A percentile compares a stretch with the other conserved stretches of the same genome.
These are phyloP conservation scores for Clarireedia monteithiana DNA, from an alignment of 2,329 filamentous ascomycete species.

Conservation along the genomic window DNA sequence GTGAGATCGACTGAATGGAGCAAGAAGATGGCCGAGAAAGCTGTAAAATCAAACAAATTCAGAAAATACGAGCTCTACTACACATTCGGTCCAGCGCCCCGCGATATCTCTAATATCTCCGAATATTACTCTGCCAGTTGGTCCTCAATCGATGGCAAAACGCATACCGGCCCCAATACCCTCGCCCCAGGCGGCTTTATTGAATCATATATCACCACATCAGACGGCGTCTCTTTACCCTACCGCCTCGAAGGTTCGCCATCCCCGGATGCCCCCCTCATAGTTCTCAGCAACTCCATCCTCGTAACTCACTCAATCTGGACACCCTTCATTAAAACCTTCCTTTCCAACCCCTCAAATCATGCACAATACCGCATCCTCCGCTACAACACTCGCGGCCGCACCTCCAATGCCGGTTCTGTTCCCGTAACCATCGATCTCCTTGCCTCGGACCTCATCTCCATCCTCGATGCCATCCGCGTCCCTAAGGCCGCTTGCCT, in stretches of 20 bases:
- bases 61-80: constrained; percentile 68
- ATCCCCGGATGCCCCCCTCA: constrained; percentile 57
- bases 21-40: constrained; percentile 48
- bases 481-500: constrained; percentile 58
- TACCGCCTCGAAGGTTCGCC: constrained; percentile 70
- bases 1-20: constrained; percentile 56
- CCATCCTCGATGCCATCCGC: constrained; percentile 60
- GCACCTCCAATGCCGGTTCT: constrained; percentile 14
- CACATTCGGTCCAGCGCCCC: constrained; percentile 67
- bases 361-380: constrained; percentile 56
- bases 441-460: constrained; percentile 59
- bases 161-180: constrained; percentile 27
- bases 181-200: constrained; percentile 46
- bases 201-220: constrained; percentile 58
- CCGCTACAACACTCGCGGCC: constrained; percentile 68
- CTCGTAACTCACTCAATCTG: constrained; percentile 74
- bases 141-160: constrained; percentile 41
- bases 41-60: constrained; percentile 48
- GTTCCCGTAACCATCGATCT: constrained; percentile 37
- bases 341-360: constrained; percentile 21
- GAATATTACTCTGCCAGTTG: constrained; percentile 20
- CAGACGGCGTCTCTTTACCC: constrained; percentile 60
- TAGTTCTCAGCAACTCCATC: constrained; percentile 75
- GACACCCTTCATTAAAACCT: constrained; percentile 55
- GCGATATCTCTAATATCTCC: constrained; percentile 45